A percentile compares a stretch with the other conserved stretches of the same genome.
phyloP scores from a whole-genome alignment of 305 asterid genomes.

The Fraxinus sp. region DNA sequence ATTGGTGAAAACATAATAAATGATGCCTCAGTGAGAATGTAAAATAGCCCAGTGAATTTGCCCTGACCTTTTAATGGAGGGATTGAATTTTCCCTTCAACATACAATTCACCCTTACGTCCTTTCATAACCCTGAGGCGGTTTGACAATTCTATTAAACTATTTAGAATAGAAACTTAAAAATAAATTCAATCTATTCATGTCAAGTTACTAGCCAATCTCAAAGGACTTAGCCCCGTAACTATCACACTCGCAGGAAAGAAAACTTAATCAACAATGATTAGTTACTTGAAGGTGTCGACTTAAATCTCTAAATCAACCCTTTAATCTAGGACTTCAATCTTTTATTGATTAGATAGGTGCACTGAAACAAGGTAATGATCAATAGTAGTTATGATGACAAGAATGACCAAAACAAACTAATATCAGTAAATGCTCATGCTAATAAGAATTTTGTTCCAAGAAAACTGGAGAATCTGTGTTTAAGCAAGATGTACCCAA shows the following conservation, averaged over 20 bases:
- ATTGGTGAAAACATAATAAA: not conserved
- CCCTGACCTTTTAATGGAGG: slow-evolving; percentile 7
- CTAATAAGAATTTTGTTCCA: not conserved
- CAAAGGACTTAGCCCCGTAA: no score
- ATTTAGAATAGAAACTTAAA: not conserved
- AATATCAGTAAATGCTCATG: slow-evolving; percentile 1
- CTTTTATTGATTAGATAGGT: not conserved
- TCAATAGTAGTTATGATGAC: not conserved
- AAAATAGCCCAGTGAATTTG: not conserved
- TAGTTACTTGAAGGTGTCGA: not conserved
- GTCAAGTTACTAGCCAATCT: not conserved
- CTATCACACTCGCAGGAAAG: not conserved
- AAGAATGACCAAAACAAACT: not conserved
- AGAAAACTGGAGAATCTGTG: not conserved
- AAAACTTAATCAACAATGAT: not conserved
- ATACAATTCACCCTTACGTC: not conserved
- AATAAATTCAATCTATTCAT: not conserved
- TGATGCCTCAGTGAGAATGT: not conserved
- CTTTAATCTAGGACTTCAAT: not conserved
- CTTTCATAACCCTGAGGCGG: slow-evolving; percentile 16
- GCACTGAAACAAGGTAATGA: not conserved
- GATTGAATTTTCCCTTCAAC: not conserved
- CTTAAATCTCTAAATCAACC: not conserved
- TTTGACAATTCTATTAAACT: not conserved
- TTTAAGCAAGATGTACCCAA: not conserved